A percentile compares a stretch with the other conserved stretches of the same genome.
phyloP scores from a whole-genome alignment of 371 early-diverging fungal genomes.

The Umbelopsis sp. region DNA sequence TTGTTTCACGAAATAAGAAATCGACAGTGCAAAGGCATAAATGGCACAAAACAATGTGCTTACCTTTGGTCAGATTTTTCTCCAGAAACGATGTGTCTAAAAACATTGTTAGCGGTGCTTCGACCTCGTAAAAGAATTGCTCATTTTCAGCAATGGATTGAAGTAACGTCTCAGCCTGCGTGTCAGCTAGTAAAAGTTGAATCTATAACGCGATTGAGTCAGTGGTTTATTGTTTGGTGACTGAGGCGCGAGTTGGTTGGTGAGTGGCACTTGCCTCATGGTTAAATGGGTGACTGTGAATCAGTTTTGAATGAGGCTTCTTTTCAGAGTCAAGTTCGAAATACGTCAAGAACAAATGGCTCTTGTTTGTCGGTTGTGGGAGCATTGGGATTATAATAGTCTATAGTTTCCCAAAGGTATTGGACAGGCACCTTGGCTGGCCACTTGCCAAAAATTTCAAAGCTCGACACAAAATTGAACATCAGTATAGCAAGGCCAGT shows the following conservation, averaged over 20 bases:
- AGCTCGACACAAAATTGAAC: too few relatives aligned
- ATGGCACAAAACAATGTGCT: neutral
- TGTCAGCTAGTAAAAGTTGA: conserved; percentile 14
- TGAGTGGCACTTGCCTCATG: conserved; percentile 38
- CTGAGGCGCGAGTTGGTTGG: neutral
- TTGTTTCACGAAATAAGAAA: neutral
- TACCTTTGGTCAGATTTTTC: conserved; percentile 37
- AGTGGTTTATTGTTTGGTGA: too few relatives aligned
- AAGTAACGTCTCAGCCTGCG: neutral
- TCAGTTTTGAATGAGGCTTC: conserved; percentile 32
- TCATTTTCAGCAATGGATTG: neutral
- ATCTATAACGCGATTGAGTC: conserved; percentile 11
- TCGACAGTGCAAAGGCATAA: neutral
- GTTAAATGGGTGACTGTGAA: conserved; percentile 58
- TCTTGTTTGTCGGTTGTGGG: neutral
- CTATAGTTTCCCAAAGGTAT: neutral
- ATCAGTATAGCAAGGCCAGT: too few relatives aligned
- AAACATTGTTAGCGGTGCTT: conserved; percentile 35
- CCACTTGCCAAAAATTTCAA: too few relatives aligned
- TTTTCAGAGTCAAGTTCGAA: conserved; percentile 34
- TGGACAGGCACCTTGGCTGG: neutral
- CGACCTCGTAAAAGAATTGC: conserved; percentile 36
- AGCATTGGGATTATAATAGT: neutral
- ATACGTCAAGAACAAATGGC: conserved; percentile 24
- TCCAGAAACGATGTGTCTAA: conserved; percentile 37